Percentiles rank a stretch among this genome's conserved stretches.
Conservation (phyloP, 2,329 filamentous ascomycete genomes). For the Aureobasidium namibiae region DNA sequence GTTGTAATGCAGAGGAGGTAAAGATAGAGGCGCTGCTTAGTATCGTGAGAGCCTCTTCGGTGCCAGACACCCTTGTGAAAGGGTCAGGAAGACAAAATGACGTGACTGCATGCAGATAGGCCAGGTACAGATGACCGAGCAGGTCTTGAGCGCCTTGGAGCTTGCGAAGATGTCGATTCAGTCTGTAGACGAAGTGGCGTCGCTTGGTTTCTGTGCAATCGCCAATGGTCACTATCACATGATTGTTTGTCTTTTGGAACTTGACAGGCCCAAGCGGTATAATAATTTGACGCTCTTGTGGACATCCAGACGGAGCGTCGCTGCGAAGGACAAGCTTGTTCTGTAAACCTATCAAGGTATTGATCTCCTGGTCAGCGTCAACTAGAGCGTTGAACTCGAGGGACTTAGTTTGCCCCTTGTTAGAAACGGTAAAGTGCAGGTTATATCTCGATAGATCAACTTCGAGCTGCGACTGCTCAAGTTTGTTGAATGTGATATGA, state of each 20-base stretch:
- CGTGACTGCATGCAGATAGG: constrained; percentile 52
- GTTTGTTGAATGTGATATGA: constrained; percentile 15
- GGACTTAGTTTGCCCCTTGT: not conserved
- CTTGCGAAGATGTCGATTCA: constrained; percentile 50
- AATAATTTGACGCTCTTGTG: constrained; percentile 42
- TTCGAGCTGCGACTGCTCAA: not conserved
- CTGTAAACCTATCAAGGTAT: constrained; percentile 51
- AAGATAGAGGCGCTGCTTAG: constrained; percentile 17
- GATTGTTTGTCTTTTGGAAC: constrained; percentile 33
- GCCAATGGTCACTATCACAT: not conserved
- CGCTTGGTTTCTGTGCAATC: not conserved
- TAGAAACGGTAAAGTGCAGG: not conserved
- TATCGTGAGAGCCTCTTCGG: constrained; percentile 41
- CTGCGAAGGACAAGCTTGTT: constrained; percentile 52
- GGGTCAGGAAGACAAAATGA: constrained; percentile 50
- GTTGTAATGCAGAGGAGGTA: constrained; percentile 20
- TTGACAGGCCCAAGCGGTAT: constrained; percentile 39
- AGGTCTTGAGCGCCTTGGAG: constrained; percentile 45
- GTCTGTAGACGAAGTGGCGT: constrained; percentile 44
- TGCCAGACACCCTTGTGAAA: constrained; percentile 51
- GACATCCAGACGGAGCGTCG: constrained; percentile 24
- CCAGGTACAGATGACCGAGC: constrained; percentile 44
- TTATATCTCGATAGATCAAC: constrained; percentile 18
- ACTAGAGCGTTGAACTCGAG: constrained; percentile 10
- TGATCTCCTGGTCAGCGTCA: constrained; percentile 50